A percentile compares a stretch with the other conserved stretches of the same genome.
Evolutionary conservation across 768 basidiomycete genomes (phyloP).

Genomic region (Grammothele lineata): DNA sequence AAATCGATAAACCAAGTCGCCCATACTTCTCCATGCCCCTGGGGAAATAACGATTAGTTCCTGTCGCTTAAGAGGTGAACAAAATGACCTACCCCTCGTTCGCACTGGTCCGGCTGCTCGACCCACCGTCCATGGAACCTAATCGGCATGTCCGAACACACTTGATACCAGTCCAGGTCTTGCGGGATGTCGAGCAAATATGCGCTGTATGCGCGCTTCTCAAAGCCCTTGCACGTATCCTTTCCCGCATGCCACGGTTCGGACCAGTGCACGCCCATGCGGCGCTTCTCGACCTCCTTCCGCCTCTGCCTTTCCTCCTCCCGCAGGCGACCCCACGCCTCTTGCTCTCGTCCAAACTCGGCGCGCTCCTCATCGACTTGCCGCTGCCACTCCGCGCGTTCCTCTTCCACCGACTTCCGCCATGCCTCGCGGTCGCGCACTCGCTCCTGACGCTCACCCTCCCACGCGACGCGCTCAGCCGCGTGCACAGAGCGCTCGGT

Average conservation of each 20-base stretch:
- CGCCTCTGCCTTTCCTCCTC: conserved; percentile 6
- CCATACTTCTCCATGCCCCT: neutral
- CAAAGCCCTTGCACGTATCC: conserved; percentile 12
- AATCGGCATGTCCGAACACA: conserved; percentile 16
- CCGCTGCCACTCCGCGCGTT: neutral
- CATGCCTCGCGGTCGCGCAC: neutral
- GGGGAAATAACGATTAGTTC: no score
- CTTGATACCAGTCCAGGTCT: conserved; percentile 10
- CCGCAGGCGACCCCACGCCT: no score
- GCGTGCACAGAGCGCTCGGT: neutral
- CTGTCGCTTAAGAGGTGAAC: no score
- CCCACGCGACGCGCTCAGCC: neutral
- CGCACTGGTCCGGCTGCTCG: conserved; percentile 8
- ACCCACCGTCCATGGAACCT: conserved; percentile 8
- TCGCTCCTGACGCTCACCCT: conserved; percentile 5
- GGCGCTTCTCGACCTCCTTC: conserved; percentile 4
- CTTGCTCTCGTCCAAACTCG: conserved; percentile 10
- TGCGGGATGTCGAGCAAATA: conserved; percentile 7
- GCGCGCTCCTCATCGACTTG: conserved; percentile 1
- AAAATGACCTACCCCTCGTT: conserved; percentile 1
- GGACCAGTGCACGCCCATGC: conserved; percentile 14
- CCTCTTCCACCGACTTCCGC: neutral
- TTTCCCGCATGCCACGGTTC: conserved; percentile 2
- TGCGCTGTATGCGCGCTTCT: conserved; percentile 17
- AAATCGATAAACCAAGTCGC: conserved; percentile 9